A percentile compares a stretch with the other conserved stretches of the same genome.
phyloP scores from a whole-genome alignment of 768 basidiomycete species.

The Agaricus bisporus region DNA sequence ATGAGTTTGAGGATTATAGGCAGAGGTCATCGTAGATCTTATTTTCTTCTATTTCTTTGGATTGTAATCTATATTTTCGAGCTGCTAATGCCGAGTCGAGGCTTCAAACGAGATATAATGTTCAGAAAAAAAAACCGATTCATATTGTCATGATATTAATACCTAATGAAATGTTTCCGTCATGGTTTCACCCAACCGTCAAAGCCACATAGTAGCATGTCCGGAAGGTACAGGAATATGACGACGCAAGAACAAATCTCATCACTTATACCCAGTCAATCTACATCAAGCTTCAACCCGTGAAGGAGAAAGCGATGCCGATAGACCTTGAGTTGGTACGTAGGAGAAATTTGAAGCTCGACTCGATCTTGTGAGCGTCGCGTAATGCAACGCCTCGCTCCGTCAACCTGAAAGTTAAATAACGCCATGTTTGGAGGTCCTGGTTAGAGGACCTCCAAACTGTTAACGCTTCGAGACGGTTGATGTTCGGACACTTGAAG shows the following conservation, averaged over 20 bases:
- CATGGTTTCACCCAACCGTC: conserved; percentile 84
- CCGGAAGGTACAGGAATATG: conserved; percentile 83
- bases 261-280: conserved; percentile 14
- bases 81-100: neutral
- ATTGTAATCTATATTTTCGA: conserved; percentile 8
- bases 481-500: conserved; percentile 58
- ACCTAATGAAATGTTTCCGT: conserved; percentile 44
- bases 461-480: conserved; percentile 56
- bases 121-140: neutral
- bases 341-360: conserved; percentile 26
- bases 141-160: neutral
- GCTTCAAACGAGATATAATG: neutral
- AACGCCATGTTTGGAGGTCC: conserved; percentile 40
- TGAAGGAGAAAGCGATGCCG: conserved; percentile 48
- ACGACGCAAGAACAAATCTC: conserved; percentile 45
- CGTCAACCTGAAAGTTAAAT: conserved; percentile 63
- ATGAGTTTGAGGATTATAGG: conserved; percentile 32
- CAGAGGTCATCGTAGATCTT: conserved; percentile 1
- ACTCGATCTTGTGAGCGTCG: conserved; percentile 40
- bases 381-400: conserved; percentile 55
- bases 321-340: conserved; percentile 38
- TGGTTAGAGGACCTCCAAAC: neutral
- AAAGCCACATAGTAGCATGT: conserved; percentile 74
- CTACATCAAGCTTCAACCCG: conserved; percentile 27
- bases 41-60: neutral